Evolutionary conservation across 2,329 filamentous ascomycete genomes (phyloP), one percentile per base, ranked within the genome.

Genomic region (Sordariomycetes sp.): DNA sequence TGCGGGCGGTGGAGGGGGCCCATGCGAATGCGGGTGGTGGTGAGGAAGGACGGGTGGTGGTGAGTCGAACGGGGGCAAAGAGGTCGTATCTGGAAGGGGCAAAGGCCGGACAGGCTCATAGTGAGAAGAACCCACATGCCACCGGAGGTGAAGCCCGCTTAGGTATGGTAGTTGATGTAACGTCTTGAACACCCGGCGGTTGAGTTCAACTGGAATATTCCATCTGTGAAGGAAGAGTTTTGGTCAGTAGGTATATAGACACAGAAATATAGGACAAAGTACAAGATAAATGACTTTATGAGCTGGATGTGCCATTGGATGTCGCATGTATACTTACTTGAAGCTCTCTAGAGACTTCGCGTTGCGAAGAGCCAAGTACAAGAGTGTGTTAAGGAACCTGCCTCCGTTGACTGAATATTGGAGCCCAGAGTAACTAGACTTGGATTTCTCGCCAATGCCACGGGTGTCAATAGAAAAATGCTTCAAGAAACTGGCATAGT

Each of bases 141-240:
- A 73, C 57, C 82, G 77, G 51, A 86, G 64, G 61, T 82, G 78
- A 13, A 86, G 63, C 59, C 77, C 69, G 57, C 74, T 73, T 32
- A 86, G 70, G 7, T 75, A 72, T 20, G 69, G 60, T 58, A 84
- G 79, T 36, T 72, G 67, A 64, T 84, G 81, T 12, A 86, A 70
- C 36, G 75, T 74, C 58, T 73, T 73, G 67, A 81, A 85, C 4
- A 85, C 75, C 1, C 74, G 75, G 6, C 79, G 72, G 64, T 77
- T 82, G 10, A 86, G 72, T 65, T 85, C 82, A 57, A 86, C 77
- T 7, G 80, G 76, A 57, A 85, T 79, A 64, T 85, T 82, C 82
- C 82, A 86, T 61, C 78, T 82, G 51, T 56, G 25, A 39, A 25
- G 10, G 10, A 42, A 42, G 4, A 42, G 28, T 32, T 32, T 32